Evolutionary conservation across 805 yeast genomes (phyloP).

Genomic region (Lipomyces lipofer): DNA sequence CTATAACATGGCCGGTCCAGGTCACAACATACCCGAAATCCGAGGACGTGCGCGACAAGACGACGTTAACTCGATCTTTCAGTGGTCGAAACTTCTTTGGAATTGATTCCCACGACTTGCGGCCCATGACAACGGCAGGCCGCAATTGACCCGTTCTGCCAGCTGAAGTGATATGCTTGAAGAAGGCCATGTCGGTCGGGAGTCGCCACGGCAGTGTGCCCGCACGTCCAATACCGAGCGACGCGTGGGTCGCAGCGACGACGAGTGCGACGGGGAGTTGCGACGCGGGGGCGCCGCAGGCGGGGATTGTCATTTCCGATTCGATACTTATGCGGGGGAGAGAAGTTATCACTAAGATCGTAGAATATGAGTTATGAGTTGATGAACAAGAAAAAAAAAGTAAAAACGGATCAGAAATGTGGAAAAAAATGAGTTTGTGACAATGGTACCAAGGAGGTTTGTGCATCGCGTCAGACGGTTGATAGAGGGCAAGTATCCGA

Average conservation of each 20-base stretch:
- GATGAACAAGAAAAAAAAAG: too few species aligned
- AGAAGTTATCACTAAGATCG: too few species aligned
- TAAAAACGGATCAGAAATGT: too few species aligned
- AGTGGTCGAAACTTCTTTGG: slow-evolving; percentile 84
- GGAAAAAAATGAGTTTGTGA: too few species aligned
- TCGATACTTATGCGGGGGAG: too few species aligned
- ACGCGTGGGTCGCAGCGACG: slow-evolving; percentile 84
- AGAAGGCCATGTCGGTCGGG: slow-evolving; percentile 80
- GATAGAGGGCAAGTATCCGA: too few species aligned
- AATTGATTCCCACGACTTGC: slow-evolving; percentile 94
- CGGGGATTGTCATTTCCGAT: too few species aligned
- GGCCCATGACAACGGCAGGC: slow-evolving; percentile 93
- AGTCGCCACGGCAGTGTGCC: slow-evolving; percentile 89
- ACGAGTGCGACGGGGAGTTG: slow-evolving; percentile 52
- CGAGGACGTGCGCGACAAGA: slow-evolving; percentile 56
- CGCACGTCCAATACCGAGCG: slow-evolving; percentile 77
- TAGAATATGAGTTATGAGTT: too few species aligned
- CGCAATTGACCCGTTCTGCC: slow-evolving; percentile 38
- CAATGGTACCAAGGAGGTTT: too few species aligned
- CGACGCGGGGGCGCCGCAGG: slow-evolving; percentile 3
- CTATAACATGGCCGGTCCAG: background rate
- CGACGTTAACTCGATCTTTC: slow-evolving; percentile 69
- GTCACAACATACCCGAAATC: slow-evolving; percentile 15
- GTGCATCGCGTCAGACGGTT: too few species aligned
- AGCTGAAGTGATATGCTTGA: slow-evolving; percentile 66